Conservation (phyloP, 192 early-diverging fungal genomes). For the Gaertneriomyces semiglobifer region DNA sequence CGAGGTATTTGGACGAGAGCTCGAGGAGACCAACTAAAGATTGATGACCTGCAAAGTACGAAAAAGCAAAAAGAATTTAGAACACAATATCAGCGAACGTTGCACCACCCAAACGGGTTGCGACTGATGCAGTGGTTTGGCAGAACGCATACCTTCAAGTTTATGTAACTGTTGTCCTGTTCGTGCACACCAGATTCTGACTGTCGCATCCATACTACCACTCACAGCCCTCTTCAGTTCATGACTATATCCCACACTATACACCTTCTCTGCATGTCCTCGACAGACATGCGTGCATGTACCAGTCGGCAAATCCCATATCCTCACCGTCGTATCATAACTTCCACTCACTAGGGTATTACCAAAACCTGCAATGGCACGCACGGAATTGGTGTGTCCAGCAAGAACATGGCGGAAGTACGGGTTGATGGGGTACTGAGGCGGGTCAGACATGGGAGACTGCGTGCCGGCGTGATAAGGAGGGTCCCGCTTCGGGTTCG, state of each 20-base stretch:
- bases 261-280: slow-evolving; percentile 94
- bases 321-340: slow-evolving; percentile 86
- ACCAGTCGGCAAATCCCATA: slow-evolving; percentile 86
- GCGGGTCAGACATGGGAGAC: slow-evolving; percentile 16
- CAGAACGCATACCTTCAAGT: slow-evolving; percentile 53
- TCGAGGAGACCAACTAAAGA: slow-evolving; percentile 93
- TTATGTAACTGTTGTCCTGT: slow-evolving; percentile 75
- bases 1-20: slow-evolving; percentile 76
- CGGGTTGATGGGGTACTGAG: slow-evolving; percentile 53
- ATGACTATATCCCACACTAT: slow-evolving; percentile 85
- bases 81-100: neutral
- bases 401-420: slow-evolving; percentile 77
- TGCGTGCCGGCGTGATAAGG: slow-evolving; percentile 38
- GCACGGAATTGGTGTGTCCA: slow-evolving; percentile 88
- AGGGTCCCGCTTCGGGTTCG: slow-evolving; percentile 64
- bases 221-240: slow-evolving; percentile 82
- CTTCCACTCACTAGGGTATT: slow-evolving; percentile 84
- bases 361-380: slow-evolving; percentile 87
- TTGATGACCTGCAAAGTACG: slow-evolving; percentile 65
- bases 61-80: neutral
- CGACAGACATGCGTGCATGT: slow-evolving; percentile 61
- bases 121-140: neutral
- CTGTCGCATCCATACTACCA: slow-evolving; percentile 91
- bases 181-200: slow-evolving; percentile 87
- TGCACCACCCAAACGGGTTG: too few species aligned